Evolutionary conservation across 805 yeast genomes (phyloP).

Genomic region (Metschnikowia lochheadii): DNA sequence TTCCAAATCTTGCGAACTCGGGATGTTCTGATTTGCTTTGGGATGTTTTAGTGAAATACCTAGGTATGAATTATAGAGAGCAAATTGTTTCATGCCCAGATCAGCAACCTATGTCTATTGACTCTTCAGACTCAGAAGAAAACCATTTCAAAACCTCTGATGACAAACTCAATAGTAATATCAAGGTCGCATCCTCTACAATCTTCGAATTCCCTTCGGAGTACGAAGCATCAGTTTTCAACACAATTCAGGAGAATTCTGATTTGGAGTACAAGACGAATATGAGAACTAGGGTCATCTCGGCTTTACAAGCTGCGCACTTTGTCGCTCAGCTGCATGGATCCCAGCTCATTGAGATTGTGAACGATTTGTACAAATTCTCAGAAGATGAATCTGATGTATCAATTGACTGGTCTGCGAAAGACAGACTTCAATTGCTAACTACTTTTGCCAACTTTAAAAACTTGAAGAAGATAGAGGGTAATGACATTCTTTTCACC

Average conservation of each 20-base stretch:
- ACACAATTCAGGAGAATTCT: background rate
- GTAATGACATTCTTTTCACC: conserved; percentile 49
- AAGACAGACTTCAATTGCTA: conserved; percentile 56
- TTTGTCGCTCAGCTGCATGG: conserved; percentile 65
- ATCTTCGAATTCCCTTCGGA: conserved; percentile 24
- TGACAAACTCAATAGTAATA: conserved; percentile 40
- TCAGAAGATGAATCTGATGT: conserved; percentile 25
- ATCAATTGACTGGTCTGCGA: conserved; percentile 38
- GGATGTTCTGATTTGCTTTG: conserved; percentile 46
- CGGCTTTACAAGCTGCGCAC: conserved; percentile 57
- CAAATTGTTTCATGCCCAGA: conserved; percentile 16
- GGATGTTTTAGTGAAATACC: conserved; percentile 44
- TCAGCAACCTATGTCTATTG: conserved; percentile 5
- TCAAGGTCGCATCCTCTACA: conserved; percentile 23
- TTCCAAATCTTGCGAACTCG: conserved; percentile 40
- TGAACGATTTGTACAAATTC: conserved; percentile 24
- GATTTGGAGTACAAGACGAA: conserved; percentile 34
- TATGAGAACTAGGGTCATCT: conserved; percentile 54
- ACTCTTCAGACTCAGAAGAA: conserved; percentile 9
- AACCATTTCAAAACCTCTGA: conserved; percentile 44
- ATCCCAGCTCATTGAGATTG: conserved; percentile 50
- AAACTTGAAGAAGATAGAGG: conserved; percentile 52
- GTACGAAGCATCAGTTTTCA: conserved; percentile 11
- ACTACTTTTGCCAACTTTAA: conserved; percentile 62
- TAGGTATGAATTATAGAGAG: conserved; percentile 19